Percentiles rank a stretch among this genome's conserved stretches.
Evolutionary conservation across 768 basidiomycete species (phyloP).

Genomic region (Daedaleopsis nitida): DNA sequence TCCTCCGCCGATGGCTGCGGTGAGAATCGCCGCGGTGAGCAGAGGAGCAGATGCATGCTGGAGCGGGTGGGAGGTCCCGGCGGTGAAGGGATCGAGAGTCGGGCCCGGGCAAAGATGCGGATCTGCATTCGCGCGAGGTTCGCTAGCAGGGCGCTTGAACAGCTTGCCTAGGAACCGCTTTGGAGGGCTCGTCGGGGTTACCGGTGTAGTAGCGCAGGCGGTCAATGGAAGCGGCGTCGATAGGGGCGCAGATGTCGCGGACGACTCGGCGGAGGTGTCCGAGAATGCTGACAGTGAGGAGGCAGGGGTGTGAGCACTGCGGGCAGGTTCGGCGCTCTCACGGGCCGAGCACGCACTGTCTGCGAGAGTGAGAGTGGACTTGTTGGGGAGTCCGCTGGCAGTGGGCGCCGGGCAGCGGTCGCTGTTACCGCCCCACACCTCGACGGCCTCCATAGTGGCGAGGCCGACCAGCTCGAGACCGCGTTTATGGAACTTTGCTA

Average conservation of each 20-base stretch:
- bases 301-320: constrained; percentile 27
- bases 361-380: constrained; percentile 31
- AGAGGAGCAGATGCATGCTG: constrained; percentile 4
- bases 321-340: constrained; percentile 16
- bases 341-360: constrained; percentile 14
- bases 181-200: constrained; percentile 33
- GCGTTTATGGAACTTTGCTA: constrained; percentile 64
- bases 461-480: constrained; percentile 69
- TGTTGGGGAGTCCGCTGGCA: constrained; percentile 9
- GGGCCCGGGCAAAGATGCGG: constrained; percentile 33
- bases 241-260: constrained; percentile 14
- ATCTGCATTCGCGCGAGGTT: constrained; percentile 30
- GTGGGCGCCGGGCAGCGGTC: constrained; percentile 13
- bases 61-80: constrained; percentile 7
- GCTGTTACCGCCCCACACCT: constrained; percentile 54
- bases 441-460: constrained; percentile 75
- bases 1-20: background rate
- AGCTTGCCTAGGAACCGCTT: constrained; percentile 69
- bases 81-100: constrained; percentile 9
- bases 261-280: constrained; percentile 26
- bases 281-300: constrained; percentile 34
- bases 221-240: background rate
- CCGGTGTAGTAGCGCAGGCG: constrained; percentile 24
- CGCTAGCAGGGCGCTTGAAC: constrained; percentile 52
- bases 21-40: constrained; percentile 3